Conservation (phyloP, 441 rosid genomes). For the Eruca vesicaria region DNA sequence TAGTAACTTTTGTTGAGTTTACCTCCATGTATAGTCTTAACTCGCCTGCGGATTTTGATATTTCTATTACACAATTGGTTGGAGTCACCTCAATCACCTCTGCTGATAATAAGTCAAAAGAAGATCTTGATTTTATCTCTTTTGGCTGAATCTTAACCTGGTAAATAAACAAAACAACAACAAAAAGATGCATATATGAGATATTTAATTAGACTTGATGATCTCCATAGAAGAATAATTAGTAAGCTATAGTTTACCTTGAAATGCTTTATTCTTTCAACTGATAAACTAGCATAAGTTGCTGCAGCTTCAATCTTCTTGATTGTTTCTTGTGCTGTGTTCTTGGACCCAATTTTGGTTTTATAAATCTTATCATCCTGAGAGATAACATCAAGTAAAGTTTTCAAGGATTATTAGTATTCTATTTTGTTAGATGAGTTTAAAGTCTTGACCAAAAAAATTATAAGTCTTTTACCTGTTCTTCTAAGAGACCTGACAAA, state of each 20-base stretch:
- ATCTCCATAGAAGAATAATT: background rate
- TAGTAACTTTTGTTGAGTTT: constrained; percentile 6
- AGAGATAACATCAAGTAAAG: background rate
- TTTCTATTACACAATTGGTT: constrained; percentile 78
- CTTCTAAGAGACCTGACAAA: constrained; percentile 90
- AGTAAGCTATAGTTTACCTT: constrained; percentile 48
- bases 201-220: background rate
- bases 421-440: background rate
- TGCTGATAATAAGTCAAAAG: constrained; percentile 66
- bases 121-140: constrained; percentile 60
- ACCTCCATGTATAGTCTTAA: constrained; percentile 70
- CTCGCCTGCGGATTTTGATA: constrained; percentile 84
- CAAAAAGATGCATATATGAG: background rate
- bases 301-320: constrained; percentile 92
- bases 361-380: constrained; percentile 72
- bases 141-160: constrained; percentile 77
- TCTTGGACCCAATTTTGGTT: constrained; percentile 70
- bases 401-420: background rate
- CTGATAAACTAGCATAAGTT: constrained; percentile 57
- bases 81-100: constrained; percentile 87
- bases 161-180: background rate
- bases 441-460: background rate
- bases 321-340: constrained; percentile 69
- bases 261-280: constrained; percentile 58
- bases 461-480: constrained; percentile 44